Evolutionary conservation across 2,329 filamentous ascomycete genomes (phyloP).

Genomic region (Fusarium citri): DNA sequence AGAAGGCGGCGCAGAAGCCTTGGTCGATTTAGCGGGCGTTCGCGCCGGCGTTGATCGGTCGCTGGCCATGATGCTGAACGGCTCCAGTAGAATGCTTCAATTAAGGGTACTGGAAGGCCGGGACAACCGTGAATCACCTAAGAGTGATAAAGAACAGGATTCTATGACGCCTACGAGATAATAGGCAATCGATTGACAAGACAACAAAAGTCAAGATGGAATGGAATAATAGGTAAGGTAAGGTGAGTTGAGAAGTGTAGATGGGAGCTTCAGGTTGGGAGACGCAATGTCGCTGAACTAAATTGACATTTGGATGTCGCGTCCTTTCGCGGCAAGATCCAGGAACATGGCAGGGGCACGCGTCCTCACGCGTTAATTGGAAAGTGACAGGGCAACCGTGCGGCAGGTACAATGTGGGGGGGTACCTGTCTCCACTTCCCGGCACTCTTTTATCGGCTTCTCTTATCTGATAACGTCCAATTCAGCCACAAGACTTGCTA

Average conservation of each 20-base stretch:
- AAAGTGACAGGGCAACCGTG: conserved; percentile 28
- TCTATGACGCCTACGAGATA: background rate
- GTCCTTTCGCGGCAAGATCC: conserved; percentile 26
- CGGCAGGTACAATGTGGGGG: background rate
- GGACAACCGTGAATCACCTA: conserved; percentile 34
- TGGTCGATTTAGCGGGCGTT: conserved; percentile 52
- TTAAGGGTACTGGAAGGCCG: background rate
- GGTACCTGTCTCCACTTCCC: background rate
- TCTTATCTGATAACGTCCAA: background rate
- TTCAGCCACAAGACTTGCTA: too few species aligned
- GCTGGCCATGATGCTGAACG: conserved; percentile 46
- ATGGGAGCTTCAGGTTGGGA: conserved; percentile 5
- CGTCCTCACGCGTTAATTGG: conserved; percentile 46
- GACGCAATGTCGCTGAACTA: background rate
- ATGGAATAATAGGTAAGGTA: background rate
- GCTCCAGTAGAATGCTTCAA: conserved; percentile 2
- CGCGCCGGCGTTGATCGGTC: conserved; percentile 47
- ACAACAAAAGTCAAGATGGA: conserved; percentile 14
- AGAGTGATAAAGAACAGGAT: background rate
- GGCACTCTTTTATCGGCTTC: background rate
- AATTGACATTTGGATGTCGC: conserved; percentile 27
- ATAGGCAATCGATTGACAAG: background rate
- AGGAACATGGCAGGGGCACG: conserved; percentile 25
- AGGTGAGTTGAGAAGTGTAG: background rate
- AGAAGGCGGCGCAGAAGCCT: conserved; percentile 47